A percentile compares a stretch with the other conserved stretches of the same genome.
phyloP scores from a whole-genome alignment of 176 grass and related monocot genomes.

The Themeda triandra region DNA sequence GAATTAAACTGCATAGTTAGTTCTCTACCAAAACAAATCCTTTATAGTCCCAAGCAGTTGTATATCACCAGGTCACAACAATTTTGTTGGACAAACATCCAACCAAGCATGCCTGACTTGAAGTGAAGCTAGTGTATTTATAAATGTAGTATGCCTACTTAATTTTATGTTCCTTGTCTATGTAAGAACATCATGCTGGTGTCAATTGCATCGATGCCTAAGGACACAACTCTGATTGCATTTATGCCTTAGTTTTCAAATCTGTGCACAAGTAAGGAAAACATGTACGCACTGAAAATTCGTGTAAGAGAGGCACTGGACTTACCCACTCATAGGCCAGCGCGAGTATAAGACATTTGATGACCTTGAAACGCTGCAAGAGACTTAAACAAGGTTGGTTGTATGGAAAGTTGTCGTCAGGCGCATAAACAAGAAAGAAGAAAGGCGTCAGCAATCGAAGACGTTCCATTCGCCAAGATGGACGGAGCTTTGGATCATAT shows the following conservation, averaged over 20 bases:
- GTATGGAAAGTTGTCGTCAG: neutral
- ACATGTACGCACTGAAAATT: neutral
- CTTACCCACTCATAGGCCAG: neutral
- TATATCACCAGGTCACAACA: neutral
- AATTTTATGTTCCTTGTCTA: neutral
- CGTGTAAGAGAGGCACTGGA: neutral
- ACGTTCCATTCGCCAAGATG: neutral
- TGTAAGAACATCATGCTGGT: neutral
- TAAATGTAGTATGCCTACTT: neutral
- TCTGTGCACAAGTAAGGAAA: neutral
- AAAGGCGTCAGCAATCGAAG: neutral
- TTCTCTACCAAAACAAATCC: neutral
- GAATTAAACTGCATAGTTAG: neutral
- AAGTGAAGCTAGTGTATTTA: neutral
- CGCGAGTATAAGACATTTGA: neutral
- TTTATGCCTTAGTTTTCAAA: neutral
- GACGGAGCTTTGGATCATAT: conserved; percentile 10
- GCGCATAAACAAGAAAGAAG: conserved; percentile 6
- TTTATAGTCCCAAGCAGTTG: neutral
- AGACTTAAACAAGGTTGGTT: neutral
- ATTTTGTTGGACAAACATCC: neutral
- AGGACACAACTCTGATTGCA: neutral
- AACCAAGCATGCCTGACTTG: neutral
- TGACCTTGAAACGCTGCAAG: neutral
- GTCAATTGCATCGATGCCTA: neutral